Evolutionary conservation across 257 asterid genomes (phyloP), one percentile per base, ranked within the genome.

Genomic region (Gynochthodes officinalis): DNA sequence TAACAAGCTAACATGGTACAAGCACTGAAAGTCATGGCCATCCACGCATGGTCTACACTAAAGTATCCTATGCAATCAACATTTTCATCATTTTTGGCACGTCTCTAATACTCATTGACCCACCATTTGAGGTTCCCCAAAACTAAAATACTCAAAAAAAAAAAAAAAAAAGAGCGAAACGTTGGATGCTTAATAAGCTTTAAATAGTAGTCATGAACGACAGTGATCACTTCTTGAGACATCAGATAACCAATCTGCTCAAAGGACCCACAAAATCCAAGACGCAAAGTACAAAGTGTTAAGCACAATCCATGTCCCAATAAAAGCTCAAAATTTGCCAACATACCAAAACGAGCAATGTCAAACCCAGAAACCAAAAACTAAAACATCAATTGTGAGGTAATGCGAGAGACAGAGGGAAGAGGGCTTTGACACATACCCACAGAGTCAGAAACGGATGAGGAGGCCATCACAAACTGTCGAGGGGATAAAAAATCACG

Each of bases 401-500:
- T 2, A 46, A 21, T 49, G 32, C 18, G 46, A 28, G 10, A 9
- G 46, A 32, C 48, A 67, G 30, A 46, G 52, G 30, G 23, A 42
- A 55, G 28, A 43, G 11, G n/a, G 6, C 2, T 48, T 32, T 12
- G 21, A 62, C 18, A 39, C 69, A n/a, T 5, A 63, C 69, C 69
- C 1, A 40, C 52, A 2, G 69, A n/a, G 42, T 28, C 18, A 67
- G 58, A 67, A 68, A 53, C 12, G 16, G 74, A 70, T 5, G 50
- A 11, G 57, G 64, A 33, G 37, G 73, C 72, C 77, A 39, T 63
- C 66, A n/a, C 49, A 21, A 52, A 58, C 27, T 25, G 16, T 5
- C 19, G 65, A 53, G 27, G 72, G 18, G 71, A 35, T 27, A 84
- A 27, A 67, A 84, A 62, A 2, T 39, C 15, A 44, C 71, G 71